phyloP scores from a whole-genome alignment of 345 rosid genomes.

The Ceriops tagal region DNA sequence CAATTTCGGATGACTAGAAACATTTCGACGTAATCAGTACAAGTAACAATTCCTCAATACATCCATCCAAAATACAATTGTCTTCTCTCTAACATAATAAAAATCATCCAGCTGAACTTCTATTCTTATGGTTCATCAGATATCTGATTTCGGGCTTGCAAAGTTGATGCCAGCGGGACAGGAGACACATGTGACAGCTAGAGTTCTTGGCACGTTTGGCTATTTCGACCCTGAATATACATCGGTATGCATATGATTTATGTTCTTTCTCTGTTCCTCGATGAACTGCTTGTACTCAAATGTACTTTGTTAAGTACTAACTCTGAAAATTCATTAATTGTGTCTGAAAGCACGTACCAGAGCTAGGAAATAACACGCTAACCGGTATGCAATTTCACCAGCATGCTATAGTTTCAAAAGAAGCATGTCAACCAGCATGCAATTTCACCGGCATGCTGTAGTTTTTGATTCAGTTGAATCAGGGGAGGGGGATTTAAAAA shows the following conservation, averaged over 20 bases:
- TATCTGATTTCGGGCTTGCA: constrained; percentile 95
- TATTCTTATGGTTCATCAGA: constrained; percentile 33
- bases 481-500: no score
- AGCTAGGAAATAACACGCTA: background rate
- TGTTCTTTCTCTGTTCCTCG: background rate
- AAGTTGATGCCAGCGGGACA: constrained; percentile 96
- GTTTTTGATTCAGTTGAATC: no score
- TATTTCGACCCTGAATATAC: constrained; percentile 97
- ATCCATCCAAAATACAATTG: background rate
- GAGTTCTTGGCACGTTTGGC: constrained; percentile 96
- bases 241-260: constrained; percentile 46
- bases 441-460: no score
- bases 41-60: background rate
- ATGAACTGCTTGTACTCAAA: background rate
- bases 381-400: background rate
- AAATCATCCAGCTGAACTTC: constrained; percentile 20
- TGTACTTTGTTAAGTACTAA: background rate
- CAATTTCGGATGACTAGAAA: background rate
- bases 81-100: background rate
- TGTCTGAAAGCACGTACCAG: background rate
- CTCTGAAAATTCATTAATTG: background rate
- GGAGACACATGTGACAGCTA: constrained; percentile 75
- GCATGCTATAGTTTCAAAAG: no score
- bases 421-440: no score
- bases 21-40: background rate